Evolutionary conservation across 441 rosid genomes (phyloP), one percentile per base, ranked within the genome.

Genomic region (California macrophylla): DNA sequence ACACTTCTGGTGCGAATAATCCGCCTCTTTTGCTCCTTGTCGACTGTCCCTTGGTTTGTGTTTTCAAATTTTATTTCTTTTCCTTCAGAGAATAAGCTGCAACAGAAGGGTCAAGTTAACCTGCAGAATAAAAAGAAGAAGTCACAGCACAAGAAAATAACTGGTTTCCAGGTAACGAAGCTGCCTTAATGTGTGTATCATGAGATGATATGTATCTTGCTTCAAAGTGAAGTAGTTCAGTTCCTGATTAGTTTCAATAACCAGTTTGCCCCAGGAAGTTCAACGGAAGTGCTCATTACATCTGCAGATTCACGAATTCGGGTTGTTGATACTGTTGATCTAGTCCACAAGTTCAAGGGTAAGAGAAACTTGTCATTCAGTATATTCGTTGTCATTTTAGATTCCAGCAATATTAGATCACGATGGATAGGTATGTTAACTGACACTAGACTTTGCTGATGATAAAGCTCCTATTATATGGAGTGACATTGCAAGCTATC

Each of bases 291-390:
- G 78, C 92, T 94, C 32, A 73, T 91, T 77, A 91, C 97, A 29
- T 91, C 98, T 47, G 92, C 98, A 66, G 98, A 94, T 85, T 94
- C 97, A 71, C 89, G 97, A 77, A 75, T 89, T 18, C 92, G 97
- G 62, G 96, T 90, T 81, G 78, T 91, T 56, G 88, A 91, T 45
- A 90, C 89, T 66, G 78, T 80, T 77, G 96, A 94, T 79, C 79
- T 94, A 74, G 89, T 91, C 76, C 96, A 91, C 85, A 91, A 91
- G 76, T 88, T 91, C 78, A 94, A 91, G 86, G 98, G 98, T 89
- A 74, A 76, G 66, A 70, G 63, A 62, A 70, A 63, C 24, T 67
- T 67, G 4, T 60, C 20, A 29, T 69, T 6, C 20, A 42, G 6
- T 69, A 60, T 70, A 16, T 62, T 21, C 10, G 0, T 73, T 15